These are phyloP conservation scores for Aspergillus leporis DNA, from an alignment of 495 filamentous ascomycete species.

Conservation along the genomic window DNA sequence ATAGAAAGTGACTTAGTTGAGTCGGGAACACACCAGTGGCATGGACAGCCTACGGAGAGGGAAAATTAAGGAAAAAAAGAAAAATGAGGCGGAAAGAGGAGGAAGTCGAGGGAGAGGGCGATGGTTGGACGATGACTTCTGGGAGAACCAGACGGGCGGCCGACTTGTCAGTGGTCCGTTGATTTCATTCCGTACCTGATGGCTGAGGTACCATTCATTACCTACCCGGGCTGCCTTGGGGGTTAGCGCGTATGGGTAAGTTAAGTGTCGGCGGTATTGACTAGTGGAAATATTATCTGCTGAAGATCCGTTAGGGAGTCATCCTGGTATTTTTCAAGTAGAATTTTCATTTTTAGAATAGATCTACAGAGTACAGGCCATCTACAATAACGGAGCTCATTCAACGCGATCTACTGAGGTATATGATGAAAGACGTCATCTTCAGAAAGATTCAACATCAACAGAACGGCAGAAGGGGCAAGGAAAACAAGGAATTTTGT, in stretches of 20 bases:
- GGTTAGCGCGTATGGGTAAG: background rate
- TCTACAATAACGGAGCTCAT: background rate
- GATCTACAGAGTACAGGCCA: background rate
- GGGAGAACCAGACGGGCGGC: background rate
- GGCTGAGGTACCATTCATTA: constrained; percentile 1
- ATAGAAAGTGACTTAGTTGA: constrained; percentile 8
- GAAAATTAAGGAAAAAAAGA: constrained; percentile 9
- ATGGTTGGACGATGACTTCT: constrained; percentile 1
- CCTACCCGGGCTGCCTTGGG: background rate
- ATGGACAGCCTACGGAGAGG: constrained; percentile 13
- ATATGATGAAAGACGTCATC: background rate
- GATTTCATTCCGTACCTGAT: background rate
- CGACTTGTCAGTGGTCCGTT: constrained; percentile 1
- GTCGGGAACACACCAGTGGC: constrained; percentile 14
- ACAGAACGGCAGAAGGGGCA: background rate
- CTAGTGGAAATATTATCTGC: constrained; percentile 1
- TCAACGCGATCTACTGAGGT: background rate
- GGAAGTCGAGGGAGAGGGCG: background rate
- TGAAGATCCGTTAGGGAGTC: background rate
- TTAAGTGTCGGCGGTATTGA: background rate
- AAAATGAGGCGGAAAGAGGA: constrained; percentile 21
- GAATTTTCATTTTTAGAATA: background rate
- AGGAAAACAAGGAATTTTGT: constrained; percentile 4
- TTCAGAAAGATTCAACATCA: background rate
- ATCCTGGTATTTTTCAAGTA: background rate